A percentile compares a stretch with the other conserved stretches of the same genome.
Conservation (phyloP, 225 moss, liverwort and hornwort species). For the Asterella californica region DNA sequence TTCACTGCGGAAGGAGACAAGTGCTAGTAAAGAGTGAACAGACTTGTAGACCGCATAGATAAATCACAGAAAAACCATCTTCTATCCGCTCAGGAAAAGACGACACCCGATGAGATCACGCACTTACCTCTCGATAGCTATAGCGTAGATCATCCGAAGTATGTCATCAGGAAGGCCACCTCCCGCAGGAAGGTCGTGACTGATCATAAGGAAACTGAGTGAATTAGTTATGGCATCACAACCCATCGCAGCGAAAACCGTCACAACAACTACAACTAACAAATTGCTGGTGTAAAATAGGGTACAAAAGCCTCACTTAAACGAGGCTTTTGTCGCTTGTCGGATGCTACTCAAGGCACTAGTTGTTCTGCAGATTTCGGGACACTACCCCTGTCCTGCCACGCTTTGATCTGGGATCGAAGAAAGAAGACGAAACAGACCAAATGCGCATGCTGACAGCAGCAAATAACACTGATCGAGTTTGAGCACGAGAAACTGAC, state of each 20-base stretch:
- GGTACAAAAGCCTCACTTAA: constrained; percentile 42
- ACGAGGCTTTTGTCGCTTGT: constrained; percentile 60
- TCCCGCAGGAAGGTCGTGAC: constrained; percentile 46
- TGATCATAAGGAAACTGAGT: constrained; percentile 20
- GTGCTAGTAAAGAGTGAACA: neutral
- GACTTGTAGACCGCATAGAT: neutral
- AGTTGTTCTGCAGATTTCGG: constrained; percentile 86
- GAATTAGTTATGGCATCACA: too few species aligned
- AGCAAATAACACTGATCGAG: neutral
- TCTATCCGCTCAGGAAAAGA: neutral
- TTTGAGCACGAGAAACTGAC: constrained; percentile 34
- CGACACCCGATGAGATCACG: neutral
- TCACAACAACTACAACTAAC: neutral
- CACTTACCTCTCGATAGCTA: constrained; percentile 80
- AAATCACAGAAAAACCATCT: too few species aligned
- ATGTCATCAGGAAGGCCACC: constrained; percentile 64
- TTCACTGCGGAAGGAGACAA: neutral
- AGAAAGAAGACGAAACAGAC: neutral
- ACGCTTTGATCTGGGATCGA: constrained; percentile 64
- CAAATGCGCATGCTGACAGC: too few species aligned
- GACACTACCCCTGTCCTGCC: constrained; percentile 81
- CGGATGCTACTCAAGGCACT: constrained; percentile 69
- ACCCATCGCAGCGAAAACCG: too few species aligned
- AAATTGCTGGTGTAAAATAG: neutral
- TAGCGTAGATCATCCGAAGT: constrained; percentile 94